Base-by-base conservation (phyloP, 495 filamentous ascomycete genomes). In the Rhypophila decipiens region DNA sequence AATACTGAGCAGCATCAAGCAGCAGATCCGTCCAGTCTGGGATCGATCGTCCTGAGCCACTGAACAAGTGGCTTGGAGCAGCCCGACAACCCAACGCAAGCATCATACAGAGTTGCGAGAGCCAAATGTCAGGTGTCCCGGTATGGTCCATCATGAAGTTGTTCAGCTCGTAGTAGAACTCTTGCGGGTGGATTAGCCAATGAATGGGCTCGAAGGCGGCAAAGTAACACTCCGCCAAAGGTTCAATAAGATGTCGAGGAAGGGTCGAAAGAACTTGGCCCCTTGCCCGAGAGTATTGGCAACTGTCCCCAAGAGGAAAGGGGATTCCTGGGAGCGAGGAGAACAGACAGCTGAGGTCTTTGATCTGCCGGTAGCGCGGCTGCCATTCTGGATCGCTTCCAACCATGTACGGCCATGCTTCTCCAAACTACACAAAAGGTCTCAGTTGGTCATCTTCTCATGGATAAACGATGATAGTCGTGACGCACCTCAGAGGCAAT, bases 101-200 rank as follows among this genome's bases (percentile, higher is more conserved):
- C 44, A 61, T 47, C 58, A 61, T 61, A 18, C 52, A 56, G 5
- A 61, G 46, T 43, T 61, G 58, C 12, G 49, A 43, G 18, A 61
- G 50, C 58, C 58, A 61, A 43, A 39, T 51, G 15, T 61, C 58
- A 3, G 49, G 38, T 20, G 37, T 19, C 18, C 45, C 40, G 24
- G 39, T 45, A 24, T 23, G 42, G 39, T 55, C 45, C 39, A 58
- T 51, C 62, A 51, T 58, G 35, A 61, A 59, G 3, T 41, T 27
- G 31, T 46, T 39, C 22, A 56, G 47, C 23, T 56, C 62, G 4
- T 50, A 45, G 35, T 42, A 43, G 17, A 58, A 59, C 44, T 55
- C 43, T 10, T 44, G 22, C 7, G 44, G 44, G 24, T 60, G 49
- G 2, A 58, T 15, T 1, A 63, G 53, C 8, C 54, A 50, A 41